Base-by-base conservation (phyloP, 345 rosid genomes). In the Ailanthus altissimus region DNA sequence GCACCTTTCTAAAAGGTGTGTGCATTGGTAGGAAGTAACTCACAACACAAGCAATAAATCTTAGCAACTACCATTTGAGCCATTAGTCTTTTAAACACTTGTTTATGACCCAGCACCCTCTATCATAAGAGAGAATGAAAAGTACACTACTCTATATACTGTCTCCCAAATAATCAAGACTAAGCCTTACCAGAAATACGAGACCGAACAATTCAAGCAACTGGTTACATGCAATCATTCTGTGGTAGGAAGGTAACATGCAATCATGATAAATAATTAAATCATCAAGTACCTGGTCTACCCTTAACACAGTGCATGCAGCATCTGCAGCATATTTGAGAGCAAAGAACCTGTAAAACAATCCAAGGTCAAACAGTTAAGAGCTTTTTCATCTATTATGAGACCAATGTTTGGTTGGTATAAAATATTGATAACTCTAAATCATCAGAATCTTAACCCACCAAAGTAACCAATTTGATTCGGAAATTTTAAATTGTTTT, bases 321-420 rank as follows among this genome's bases (percentile, higher is more conserved):
- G 99, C 99, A 81, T 94, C 98, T 20, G 98, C 91, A 77, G 99
- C 94, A 79, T 89, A 97, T 81, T 90, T 94, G 45, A 97, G 97
- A 73, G 99, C 98, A 77, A 92, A 92, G 51, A 84, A 81, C 91
- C 99, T 97, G 84, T 68, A 75, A 42, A 62, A 18, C 47, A 66
- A 66, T 36, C 61, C 73, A 77, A 77, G n/a, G 15, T 32, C 38
- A 58, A 13, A 45, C 47, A 61, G 28, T 67, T 54, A 54, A 2
- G 3, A 13, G 13, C 0, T 3, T 13, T 25, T 56, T 36, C n/a
- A 23, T 71, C 49, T 21, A 51, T 20, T 3, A 49, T 50, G 28
- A 53, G 50, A 21, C 23, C n/a, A 38, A 25, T 59, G 11, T 15
- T 42, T 57, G 32, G 75, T 42, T 1, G 65, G 9, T 18, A 62